Evolutionary conservation across 257 asterid species (phyloP), one percentile per base, ranked within the genome.

Genomic region (Lavandula angustifolia): DNA sequence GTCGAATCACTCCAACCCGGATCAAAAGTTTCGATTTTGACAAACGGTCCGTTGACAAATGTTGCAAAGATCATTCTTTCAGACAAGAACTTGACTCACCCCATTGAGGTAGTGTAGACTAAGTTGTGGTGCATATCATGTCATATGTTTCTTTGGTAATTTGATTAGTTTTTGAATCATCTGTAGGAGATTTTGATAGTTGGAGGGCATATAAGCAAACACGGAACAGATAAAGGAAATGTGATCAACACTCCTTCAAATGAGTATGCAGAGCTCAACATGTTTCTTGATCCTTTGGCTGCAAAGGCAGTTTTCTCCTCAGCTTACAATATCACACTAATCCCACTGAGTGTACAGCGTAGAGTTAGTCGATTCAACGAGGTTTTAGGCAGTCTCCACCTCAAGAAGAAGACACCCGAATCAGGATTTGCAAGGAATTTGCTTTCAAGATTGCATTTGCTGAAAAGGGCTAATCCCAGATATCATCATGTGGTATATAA

Each of bases 41-140:
- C 96, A 51, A 92, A 89, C 54, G 96, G 96, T 38, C 98, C 98
- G 4, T 74, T 92, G 81, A 92, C 96, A 49, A 87, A 78, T 55
- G 64, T 84, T 43, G 96, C 98, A 3, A 67, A 75, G n/a, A 85
- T 84, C 46, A 64, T 92, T 71, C 82, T 75, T 54, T 75, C 82
- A 1, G 83, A 76, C 52, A 78, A 82, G 51, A 83, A 75, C 16
- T 14, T 33, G 42, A 80, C 80, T 56, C 78, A 78, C 40, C 9
- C 34, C 41, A 85, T 92, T 67, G 71, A 88, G 95, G 98, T 82
- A n/a, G n/a, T 7, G 0, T 7, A 11, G 40, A 58, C 5, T 10
- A 53, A 16, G 61, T 12, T 42, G 14, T 10, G 0, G n/a, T 49
- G 34, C 9, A 27, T 14, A 42, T 46, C 0, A 10, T 9, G 7